phyloP scores from a whole-genome alignment of 2,329 filamentous ascomycete genomes.

The Aureobasidium sp. region DNA sequence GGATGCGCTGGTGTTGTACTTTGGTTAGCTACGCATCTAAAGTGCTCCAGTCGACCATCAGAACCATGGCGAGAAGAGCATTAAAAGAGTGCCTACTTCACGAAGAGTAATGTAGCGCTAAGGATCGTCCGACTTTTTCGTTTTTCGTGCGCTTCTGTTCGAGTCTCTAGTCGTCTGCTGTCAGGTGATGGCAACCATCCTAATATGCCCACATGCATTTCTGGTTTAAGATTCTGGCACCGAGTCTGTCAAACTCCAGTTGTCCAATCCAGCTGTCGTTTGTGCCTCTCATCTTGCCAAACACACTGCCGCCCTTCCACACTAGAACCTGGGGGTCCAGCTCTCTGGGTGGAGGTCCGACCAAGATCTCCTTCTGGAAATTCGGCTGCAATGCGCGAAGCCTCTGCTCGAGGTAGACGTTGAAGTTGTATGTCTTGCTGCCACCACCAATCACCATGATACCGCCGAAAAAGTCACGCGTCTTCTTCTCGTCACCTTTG shows the following conservation, averaged over 20 bases:
- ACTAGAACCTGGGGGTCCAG: slow-evolving; percentile 95
- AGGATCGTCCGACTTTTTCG: too few relatives aligned
- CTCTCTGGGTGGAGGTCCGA: slow-evolving; percentile 69
- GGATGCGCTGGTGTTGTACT: too few relatives aligned
- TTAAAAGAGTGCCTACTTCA: too few relatives aligned
- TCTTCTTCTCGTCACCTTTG: slow-evolving; percentile 82
- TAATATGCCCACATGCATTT: slow-evolving; percentile 61
- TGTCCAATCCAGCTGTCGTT: slow-evolving; percentile 94
- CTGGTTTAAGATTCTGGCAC: slow-evolving; percentile 71
- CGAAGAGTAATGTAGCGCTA: too few relatives aligned
- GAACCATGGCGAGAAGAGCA: too few relatives aligned
- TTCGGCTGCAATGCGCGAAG: slow-evolving; percentile 56
- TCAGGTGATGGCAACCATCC: too few relatives aligned
- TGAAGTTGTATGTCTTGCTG: slow-evolving; percentile 70
- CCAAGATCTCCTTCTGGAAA: slow-evolving; percentile 58
- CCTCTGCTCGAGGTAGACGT: slow-evolving; percentile 72
- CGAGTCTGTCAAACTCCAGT: slow-evolving; percentile 80
- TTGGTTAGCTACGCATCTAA: too few relatives aligned
- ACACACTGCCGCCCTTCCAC: slow-evolving; percentile 97
- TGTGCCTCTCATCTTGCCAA: slow-evolving; percentile 72
- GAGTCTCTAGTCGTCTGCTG: not conserved
- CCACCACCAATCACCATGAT: slow-evolving; percentile 89
- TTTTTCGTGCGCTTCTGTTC: too few relatives aligned
- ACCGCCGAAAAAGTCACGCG: slow-evolving; percentile 77
- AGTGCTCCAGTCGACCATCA: too few relatives aligned